phyloP scores from a whole-genome alignment of 139 green algal genomes.

The Eudorina sp. region DNA sequence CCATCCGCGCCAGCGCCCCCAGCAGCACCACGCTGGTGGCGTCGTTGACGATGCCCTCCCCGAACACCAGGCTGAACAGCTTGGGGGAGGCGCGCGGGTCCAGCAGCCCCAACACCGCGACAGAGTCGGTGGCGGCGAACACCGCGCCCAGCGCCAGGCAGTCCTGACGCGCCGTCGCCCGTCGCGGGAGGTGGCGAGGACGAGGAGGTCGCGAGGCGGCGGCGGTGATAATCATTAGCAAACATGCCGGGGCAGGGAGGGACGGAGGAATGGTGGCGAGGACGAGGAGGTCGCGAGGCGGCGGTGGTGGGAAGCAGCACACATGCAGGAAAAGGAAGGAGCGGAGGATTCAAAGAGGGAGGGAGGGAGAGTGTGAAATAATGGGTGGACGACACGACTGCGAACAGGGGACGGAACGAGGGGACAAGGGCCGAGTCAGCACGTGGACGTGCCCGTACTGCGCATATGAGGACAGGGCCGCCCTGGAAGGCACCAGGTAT shows the following conservation, averaged over 20 bases:
- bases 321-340: not conserved
- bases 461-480: too few relatives aligned
- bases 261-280: not conserved
- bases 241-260: not conserved
- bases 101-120: conserved; percentile 89
- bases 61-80: conserved; percentile 86
- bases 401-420: too few relatives aligned
- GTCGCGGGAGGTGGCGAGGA: not conserved
- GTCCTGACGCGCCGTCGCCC: conserved; percentile 55
- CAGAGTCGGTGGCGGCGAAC: conserved; percentile 91
- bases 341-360: too few relatives aligned
- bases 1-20: conserved; percentile 67
- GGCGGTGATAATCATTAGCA: not conserved
- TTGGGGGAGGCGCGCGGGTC: conserved; percentile 68
- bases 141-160: conserved; percentile 88
- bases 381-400: too few relatives aligned
- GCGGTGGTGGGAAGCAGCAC: not conserved
- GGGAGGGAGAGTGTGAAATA: too few relatives aligned
- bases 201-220: not conserved
- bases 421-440: too few relatives aligned
- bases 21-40: conserved; percentile 91
- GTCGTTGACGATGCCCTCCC: conserved; percentile 92
- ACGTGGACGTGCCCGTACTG: too few relatives aligned
- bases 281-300: not conserved
- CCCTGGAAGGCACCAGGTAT: too few relatives aligned